phyloP scores from a whole-genome alignment of 2,329 filamentous ascomycete species.

The Diplodia intermedia region DNA sequence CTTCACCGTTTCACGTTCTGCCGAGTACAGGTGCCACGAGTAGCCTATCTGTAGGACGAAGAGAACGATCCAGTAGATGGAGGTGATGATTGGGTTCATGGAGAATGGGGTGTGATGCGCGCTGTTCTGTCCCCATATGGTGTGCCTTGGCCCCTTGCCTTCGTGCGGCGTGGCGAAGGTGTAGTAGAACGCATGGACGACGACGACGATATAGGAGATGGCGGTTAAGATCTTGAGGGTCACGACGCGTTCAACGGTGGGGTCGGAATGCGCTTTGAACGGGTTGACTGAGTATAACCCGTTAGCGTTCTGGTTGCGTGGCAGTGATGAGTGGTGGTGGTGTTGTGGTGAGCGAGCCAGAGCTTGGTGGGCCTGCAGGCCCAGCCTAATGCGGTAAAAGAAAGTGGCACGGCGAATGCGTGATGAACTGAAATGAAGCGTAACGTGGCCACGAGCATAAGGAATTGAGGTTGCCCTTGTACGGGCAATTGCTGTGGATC shows the following conservation, averaged over 20 bases:
- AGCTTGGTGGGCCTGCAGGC: neutral
- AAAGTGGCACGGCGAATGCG: neutral
- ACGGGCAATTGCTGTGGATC: neutral
- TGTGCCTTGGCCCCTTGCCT: conserved; percentile 59
- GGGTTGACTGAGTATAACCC: conserved; percentile 67
- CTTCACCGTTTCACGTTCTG: conserved; percentile 66
- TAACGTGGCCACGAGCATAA: neutral
- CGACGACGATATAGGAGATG: conserved; percentile 75
- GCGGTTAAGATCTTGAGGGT: conserved; percentile 79
- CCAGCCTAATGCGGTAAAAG: neutral
- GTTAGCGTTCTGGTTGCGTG: conserved; percentile 2
- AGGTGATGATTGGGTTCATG: conserved; percentile 67
- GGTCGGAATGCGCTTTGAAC: conserved; percentile 73
- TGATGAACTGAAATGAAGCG: neutral
- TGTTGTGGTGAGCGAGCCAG: neutral
- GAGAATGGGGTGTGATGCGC: conserved; percentile 74
- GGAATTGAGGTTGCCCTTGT: neutral
- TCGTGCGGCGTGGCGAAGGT: conserved; percentile 69
- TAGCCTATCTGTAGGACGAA: conserved; percentile 80
- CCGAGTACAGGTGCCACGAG: conserved; percentile 76
- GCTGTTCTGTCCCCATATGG: conserved; percentile 78
- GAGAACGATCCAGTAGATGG: conserved; percentile 80
- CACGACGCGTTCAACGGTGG: conserved; percentile 66
- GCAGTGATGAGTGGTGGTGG: neutral
- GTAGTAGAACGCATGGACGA: conserved; percentile 78